Evolutionary conservation across 176 grass and related monocot species (phyloP).

Genomic region (Poa pratensis): DNA sequence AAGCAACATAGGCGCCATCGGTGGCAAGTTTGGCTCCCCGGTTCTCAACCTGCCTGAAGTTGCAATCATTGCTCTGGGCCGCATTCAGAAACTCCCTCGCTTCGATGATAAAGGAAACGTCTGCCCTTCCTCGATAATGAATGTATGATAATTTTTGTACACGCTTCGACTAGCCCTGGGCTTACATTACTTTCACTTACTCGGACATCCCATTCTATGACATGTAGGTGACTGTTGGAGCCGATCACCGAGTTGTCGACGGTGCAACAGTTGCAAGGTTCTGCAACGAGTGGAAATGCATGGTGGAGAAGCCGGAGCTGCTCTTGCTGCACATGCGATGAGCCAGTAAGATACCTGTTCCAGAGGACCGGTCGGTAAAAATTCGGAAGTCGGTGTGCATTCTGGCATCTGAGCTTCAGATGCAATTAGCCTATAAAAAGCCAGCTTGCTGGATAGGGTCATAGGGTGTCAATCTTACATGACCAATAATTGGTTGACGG

Average conservation of each 20-base stretch:
- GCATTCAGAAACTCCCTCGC: slow-evolving; percentile 81
- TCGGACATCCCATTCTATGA: neutral
- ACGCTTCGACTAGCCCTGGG: neutral
- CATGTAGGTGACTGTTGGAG: slow-evolving; percentile 79
- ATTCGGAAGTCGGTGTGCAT: neutral
- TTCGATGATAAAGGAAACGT: slow-evolving; percentile 66
- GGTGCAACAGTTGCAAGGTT: slow-evolving; percentile 91
- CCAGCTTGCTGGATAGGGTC: neutral
- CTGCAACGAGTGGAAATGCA: slow-evolving; percentile 89
- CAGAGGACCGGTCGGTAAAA: neutral
- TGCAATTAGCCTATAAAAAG: neutral
- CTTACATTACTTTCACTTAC: slow-evolving; percentile 20
- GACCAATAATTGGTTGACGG: neutral
- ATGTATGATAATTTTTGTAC: slow-evolving; percentile 47
- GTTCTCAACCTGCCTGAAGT: slow-evolving; percentile 96
- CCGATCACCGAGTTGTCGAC: slow-evolving; percentile 90
- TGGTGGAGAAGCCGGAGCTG: slow-evolving; percentile 86
- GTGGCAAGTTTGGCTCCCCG: slow-evolving; percentile 95
- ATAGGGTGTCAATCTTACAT: neutral
- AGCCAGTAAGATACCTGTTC: slow-evolving; percentile 30
- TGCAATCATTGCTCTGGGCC: slow-evolving; percentile 89
- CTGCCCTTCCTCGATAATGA: slow-evolving; percentile 78
- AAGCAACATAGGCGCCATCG: slow-evolving; percentile 95
- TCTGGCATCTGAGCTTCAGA: neutral
- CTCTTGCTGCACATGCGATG: slow-evolving; percentile 82